Base-by-base conservation (phyloP, 2,329 filamentous ascomycete species). In the Aschersonia sp. region DNA sequence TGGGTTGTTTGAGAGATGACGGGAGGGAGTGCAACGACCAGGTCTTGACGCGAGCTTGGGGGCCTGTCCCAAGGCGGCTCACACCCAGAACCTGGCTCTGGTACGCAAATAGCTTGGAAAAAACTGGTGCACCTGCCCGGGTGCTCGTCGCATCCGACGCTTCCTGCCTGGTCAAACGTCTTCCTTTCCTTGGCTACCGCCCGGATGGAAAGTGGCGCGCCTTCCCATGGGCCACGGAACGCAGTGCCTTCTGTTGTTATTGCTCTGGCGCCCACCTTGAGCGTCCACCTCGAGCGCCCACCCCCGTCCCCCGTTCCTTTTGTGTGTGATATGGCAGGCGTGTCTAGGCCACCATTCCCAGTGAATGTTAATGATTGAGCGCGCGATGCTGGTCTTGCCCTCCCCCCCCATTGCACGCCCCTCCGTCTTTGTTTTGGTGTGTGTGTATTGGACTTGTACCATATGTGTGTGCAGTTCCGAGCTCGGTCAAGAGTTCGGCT, bases 61-160 rank as follows among this genome's bases (percentile, higher is more conserved):
- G 35, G 35, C 12, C 35, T 37, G 35, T 37, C 35, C 8, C 35
- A 37, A 9, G 12, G 35, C 35, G 12, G 12, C 35, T 37, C 35
- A 12, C 12, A 37, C 35, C 35, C 35, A 37, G 35, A 37, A 37
- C 35, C 35, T 37, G 35, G 35, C 35, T 37, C 35, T 37, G 35
- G 35, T 37, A 37, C 35, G 35, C 12, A 37, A 12, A 37, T 29
- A 42, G n/a, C 39, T 41, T 12, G 30, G 39, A 40, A 30, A 7
- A 7, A 41, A 29, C 45, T 42, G 22, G 32, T 30, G 45, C 30
- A 32, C 45, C 22, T 46, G 35, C 45, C 32, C 41, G 35, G 30
- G 46, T 47, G 32, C n/a, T 33, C 22, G 11, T 42, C 45, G 45
- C 41, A 42, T 47, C 41, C 46, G 41, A 47, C 10, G 46, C 35